phyloP scores from a whole-genome alignment of 371 early-diverging fungal genomes.

The Rhizopus microsporus region DNA sequence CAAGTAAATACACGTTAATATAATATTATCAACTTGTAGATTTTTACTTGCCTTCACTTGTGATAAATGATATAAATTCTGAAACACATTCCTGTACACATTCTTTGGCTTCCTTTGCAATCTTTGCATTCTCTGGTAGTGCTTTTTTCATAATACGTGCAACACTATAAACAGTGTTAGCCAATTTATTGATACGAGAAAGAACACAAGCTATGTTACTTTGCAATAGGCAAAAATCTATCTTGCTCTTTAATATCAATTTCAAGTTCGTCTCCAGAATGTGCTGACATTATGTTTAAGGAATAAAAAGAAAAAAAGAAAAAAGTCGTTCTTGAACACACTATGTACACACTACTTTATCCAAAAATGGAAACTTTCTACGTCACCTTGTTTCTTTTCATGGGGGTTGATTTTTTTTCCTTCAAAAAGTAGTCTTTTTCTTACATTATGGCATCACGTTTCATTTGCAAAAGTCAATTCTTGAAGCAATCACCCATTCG shows the following conservation, averaged over 20 bases:
- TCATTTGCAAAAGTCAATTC: slow-evolving; percentile 17
- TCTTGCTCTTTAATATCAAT: slow-evolving; percentile 92
- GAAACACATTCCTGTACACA: slow-evolving; percentile 98
- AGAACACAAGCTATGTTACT: slow-evolving; percentile 31
- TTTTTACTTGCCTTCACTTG: slow-evolving; percentile 80
- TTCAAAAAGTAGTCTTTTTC: neutral
- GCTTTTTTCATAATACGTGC: slow-evolving; percentile 99
- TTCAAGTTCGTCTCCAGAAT: slow-evolving; percentile 67
- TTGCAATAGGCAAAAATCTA: slow-evolving; percentile 92
- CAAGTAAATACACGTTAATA: slow-evolving; percentile 16
- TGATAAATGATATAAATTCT: slow-evolving; percentile 99
- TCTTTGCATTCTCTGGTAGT: slow-evolving; percentile 97
- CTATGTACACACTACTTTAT: neutral
- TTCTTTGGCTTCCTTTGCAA: slow-evolving; percentile 99
- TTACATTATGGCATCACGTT: slow-evolving; percentile 32
- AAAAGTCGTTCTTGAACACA: neutral
- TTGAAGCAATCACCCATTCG: slow-evolving; percentile 20
- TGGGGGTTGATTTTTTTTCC: too few relatives aligned
- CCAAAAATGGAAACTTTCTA: neutral
- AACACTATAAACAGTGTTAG: slow-evolving; percentile 71
- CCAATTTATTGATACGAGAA: neutral
- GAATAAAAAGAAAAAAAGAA: slow-evolving; percentile 7
- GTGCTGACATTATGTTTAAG: slow-evolving; percentile 26
- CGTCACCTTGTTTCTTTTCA: neutral
- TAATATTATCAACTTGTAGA: neutral